These are phyloP conservation scores for Kwoniella europaea DNA, from an alignment of 768 basidiomycete genomes.

Conservation along the genomic window DNA sequence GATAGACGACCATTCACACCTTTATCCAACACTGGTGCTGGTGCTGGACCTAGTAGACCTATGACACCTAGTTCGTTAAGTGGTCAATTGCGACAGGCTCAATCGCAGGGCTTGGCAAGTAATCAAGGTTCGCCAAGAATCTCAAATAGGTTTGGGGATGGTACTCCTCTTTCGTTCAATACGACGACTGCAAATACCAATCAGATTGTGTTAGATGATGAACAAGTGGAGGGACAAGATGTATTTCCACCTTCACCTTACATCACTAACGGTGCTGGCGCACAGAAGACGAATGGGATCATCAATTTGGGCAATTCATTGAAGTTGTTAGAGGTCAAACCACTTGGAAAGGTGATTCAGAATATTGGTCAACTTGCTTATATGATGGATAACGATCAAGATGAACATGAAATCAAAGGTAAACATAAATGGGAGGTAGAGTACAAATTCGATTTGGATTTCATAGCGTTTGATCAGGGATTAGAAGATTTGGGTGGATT, in stretches of 20 bases:
- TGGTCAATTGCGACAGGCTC: constrained; percentile 40
- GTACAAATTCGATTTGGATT: constrained; percentile 33
- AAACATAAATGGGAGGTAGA: constrained; percentile 37
- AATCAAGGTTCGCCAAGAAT: background rate
- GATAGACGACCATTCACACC: constrained; percentile 9
- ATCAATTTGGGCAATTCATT: constrained; percentile 19
- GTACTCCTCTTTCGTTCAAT: background rate
- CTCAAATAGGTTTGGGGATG: background rate
- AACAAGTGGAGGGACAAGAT: background rate
- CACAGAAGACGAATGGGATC: background rate
- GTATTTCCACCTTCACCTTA: constrained; percentile 39
- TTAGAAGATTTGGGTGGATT: constrained; percentile 39
- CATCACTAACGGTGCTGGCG: background rate
- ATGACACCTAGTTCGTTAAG: constrained; percentile 38
- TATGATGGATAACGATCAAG: background rate
- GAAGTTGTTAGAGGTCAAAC: constrained; percentile 2
- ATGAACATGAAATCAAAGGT: background rate
- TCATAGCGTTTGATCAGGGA: constrained; percentile 41
- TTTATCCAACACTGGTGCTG: background rate
- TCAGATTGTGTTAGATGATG: background rate
- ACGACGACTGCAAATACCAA: too few relatives aligned
- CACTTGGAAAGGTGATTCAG: background rate
- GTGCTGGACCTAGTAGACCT: constrained; percentile 30
- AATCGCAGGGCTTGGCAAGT: constrained; percentile 4
- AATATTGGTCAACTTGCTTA: constrained; percentile 8